Evolutionary conservation across 1,139 yeast species (phyloP).

Genomic region (Nakaseomyces delphensis): DNA sequence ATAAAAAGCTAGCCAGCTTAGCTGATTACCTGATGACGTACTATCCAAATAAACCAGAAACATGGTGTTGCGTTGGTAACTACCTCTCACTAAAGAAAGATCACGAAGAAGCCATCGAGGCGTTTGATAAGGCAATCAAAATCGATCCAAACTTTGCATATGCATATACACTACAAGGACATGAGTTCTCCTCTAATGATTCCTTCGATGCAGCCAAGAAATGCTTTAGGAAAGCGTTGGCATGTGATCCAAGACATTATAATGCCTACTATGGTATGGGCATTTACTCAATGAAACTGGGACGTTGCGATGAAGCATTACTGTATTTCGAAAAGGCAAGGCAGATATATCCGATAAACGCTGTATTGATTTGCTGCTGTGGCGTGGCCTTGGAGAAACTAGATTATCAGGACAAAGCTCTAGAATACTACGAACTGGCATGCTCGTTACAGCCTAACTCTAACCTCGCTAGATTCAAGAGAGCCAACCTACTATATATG

Average conservation of each 20-base stretch:
- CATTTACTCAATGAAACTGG: conserved; percentile 82
- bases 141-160: conserved; percentile 68
- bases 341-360: conserved; percentile 81
- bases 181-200: conserved; percentile 81
- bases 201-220: conserved; percentile 85
- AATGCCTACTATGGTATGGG: conserved; percentile 96
- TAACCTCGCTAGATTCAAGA: conserved; percentile 80
- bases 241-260: conserved; percentile 75
- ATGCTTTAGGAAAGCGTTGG: conserved; percentile 69
- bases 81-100: conserved; percentile 76
- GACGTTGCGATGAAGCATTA: conserved; percentile 77
- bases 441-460: conserved; percentile 76
- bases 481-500: conserved; percentile 71
- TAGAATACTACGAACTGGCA: conserved; percentile 78
- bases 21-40: conserved; percentile 74
- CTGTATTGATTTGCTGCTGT: conserved; percentile 82
- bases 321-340: conserved; percentile 82
- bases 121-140: conserved; percentile 73
- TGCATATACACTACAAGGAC: conserved; percentile 90
- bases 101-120: conserved; percentile 82
- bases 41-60: conserved; percentile 58
- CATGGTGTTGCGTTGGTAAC: conserved; percentile 93
- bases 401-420: conserved; percentile 60
- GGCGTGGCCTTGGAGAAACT: conserved; percentile 88
- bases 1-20: conserved; percentile 67